Evolutionary conservation across 352 stramenopile species (phyloP), one percentile per base, ranked within the genome.

Genomic region (Globisporangium orthogonon): DNA sequence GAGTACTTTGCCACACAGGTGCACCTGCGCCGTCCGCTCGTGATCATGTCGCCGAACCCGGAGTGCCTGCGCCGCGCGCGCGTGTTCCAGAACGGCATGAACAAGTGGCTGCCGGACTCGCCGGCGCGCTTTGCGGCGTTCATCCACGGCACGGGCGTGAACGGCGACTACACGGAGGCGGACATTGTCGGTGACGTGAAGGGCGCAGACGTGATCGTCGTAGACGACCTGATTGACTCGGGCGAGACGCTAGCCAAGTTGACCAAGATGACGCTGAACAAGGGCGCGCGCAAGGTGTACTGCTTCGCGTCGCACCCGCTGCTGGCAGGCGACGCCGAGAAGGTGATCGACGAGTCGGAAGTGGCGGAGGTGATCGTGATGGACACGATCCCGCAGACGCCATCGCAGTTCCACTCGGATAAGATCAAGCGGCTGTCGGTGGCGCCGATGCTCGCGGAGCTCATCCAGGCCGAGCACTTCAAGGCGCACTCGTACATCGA

Each of bases 151-250:
- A 85, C 74, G 9, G 73, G 77, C 51, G 63, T 64, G 46, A 68
- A 71, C 44, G 74, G 74, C 23, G 77, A 89, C 53, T 73, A 75
- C 60, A 80, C 75, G n/a, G 66, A 69, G n/a, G 75, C 82, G 1
- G 82, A 95, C 53, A 90, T 97, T 52, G 80, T 97, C 17, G 89
- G 89, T 17, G 85, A 97, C 45, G 78, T 97, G 18, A 78, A 90
- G 31, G 89, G 86, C 29, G 78, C 80, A 31, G 87, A 97, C 58
- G 86, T 96, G 43, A 94, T 97, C 61, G 82, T 97, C 41, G 88
- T 97, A 30, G 91, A 97, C 65, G 90, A 97, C 66, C 73, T 97
- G 53, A 80, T 97, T 44, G 89, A 97, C 68, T 96, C 82, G 58
- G 87, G 70, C 46, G 73, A 77, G 56, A 95, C 86, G 33, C 69